Conservation (phyloP, 805 yeast species). For the Saccharomycopsis babjevae region DNA sequence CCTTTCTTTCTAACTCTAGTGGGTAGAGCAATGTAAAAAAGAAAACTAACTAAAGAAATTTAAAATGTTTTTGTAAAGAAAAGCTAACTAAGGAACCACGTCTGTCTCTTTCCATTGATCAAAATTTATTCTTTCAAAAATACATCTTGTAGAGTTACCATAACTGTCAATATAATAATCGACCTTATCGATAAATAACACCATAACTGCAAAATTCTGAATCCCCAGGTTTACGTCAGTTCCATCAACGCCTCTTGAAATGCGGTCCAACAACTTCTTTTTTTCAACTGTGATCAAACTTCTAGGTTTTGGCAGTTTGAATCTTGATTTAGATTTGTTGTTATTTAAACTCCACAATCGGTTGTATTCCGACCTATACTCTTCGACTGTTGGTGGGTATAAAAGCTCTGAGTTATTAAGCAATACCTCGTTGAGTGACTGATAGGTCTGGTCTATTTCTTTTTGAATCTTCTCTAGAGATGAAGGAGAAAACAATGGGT, state of each 20-base stretch:
- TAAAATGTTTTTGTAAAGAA: not conserved
- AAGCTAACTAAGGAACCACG: slow-evolving; percentile 53
- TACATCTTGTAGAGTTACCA: slow-evolving; percentile 38
- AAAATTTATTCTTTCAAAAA: slow-evolving; percentile 41
- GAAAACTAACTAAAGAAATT: not conserved
- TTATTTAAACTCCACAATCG: slow-evolving; percentile 58
- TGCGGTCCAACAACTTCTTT: slow-evolving; percentile 52
- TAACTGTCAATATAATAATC: slow-evolving; percentile 46
- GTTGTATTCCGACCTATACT: slow-evolving; percentile 56
- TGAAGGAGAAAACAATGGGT: slow-evolving; percentile 14
- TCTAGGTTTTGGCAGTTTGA: slow-evolving; percentile 70
- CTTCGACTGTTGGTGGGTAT: slow-evolving; percentile 43
- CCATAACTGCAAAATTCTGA: slow-evolving; percentile 56
- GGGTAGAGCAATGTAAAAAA: not conserved
- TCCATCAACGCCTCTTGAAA: slow-evolving; percentile 78
- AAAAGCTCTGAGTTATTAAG: slow-evolving; percentile 17
- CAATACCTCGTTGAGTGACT: slow-evolving; percentile 6
- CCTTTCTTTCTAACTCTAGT: not conserved
- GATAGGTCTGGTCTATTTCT: slow-evolving; percentile 1
- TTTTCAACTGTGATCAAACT: slow-evolving; percentile 44
- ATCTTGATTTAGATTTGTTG: slow-evolving; percentile 49
- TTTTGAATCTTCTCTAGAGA: slow-evolving; percentile 9
- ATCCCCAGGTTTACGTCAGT: slow-evolving; percentile 51
- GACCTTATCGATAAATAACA: slow-evolving; percentile 59
- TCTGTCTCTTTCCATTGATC: slow-evolving; percentile 71